Base-by-base conservation (phyloP, 2,329 filamentous ascomycete species). In the Rasamsonia emersonii region DNA sequence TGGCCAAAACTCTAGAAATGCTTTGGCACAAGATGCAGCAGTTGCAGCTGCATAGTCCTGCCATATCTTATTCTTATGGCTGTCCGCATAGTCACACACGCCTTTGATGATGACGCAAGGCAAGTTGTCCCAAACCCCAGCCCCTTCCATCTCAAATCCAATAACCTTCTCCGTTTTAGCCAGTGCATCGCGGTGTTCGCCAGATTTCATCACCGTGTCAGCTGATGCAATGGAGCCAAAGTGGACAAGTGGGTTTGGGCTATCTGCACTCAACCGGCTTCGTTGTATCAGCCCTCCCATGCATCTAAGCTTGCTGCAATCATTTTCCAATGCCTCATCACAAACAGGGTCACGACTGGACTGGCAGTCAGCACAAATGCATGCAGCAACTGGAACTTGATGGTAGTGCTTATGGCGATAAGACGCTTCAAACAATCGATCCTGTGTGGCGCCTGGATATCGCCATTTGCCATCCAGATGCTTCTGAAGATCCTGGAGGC, bases 101-200 rank as follows among this genome's bases (percentile, higher is more conserved):
- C 56, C 58, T 8, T 59, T 59, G 27, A 65, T 51, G 0, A 62
- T 41, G 2, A 65, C 33, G 1, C 54, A 59, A 0, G 61, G 58
- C 0, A 62, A 30, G 0, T 46, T 38, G 31, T 48, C 45, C 42
- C 42, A 46, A 4, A 45, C 18, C 4, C 49, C 48, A 1, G 46
- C 45, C 3, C 42, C 45, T 35, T 54, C 50, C 45, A 51, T 54
- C 34, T 54, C 50, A 13, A 53, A 45, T 9, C 44, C 46, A 4
- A 44, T 32, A 17, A 35, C 32, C n/a, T 36, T 18, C 4, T 37
- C 16, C n/a, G n/a, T n/a, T n/a, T n/a, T n/a, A 10, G 20, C 9
- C 8, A 34, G 32, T 4, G n/a, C 2, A 6, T 36, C 19, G 4
- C 34, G 30, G 1, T 32, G 25, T 5, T 33, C 5, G 20, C 30